Percentiles rank a stretch among this genome's conserved stretches.
Conservation (phyloP, 495 filamentous ascomycete species). For the Cudoniella acicularis region DNA sequence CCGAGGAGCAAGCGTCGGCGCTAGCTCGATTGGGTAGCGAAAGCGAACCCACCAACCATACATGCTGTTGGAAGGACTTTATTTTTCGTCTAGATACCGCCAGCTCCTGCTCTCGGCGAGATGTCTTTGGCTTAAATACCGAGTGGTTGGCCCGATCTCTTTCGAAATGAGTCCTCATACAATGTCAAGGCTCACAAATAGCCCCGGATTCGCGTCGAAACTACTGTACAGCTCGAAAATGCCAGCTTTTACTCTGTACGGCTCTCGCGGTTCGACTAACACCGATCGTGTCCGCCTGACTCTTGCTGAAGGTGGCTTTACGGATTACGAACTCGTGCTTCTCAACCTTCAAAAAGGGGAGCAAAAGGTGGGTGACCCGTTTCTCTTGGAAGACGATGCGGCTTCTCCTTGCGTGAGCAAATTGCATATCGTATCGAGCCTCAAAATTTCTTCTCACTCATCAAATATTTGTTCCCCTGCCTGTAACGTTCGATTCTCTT, state of each 20-base stretch:
- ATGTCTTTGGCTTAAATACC: constrained; percentile 26
- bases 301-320: constrained; percentile 36
- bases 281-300: constrained; percentile 36
- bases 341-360: constrained; percentile 34
- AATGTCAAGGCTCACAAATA: constrained; percentile 26
- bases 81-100: constrained; percentile 15
- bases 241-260: constrained; percentile 37
- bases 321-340: constrained; percentile 35
- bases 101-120: constrained; percentile 22
- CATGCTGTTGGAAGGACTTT: constrained; percentile 13
- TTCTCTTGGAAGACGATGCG: constrained; percentile 23
- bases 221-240: constrained; percentile 32
- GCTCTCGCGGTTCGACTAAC: constrained; percentile 35
- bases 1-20: constrained; percentile 18
- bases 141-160: constrained; percentile 22
- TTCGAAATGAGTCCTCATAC: constrained; percentile 24
- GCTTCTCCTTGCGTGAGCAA: constrained; percentile 23
- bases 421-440: constrained; percentile 21
- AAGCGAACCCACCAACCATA: constrained; percentile 35
- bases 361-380: constrained; percentile 31
- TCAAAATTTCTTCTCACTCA: constrained; percentile 21
- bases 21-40: constrained; percentile 31
- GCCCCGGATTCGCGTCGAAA: constrained; percentile 24
- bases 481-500: constrained; percentile 22
- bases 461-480: constrained; percentile 24